phyloP scores from a whole-genome alignment of 2,329 filamentous ascomycete species.

The Fusarium sp. region DNA sequence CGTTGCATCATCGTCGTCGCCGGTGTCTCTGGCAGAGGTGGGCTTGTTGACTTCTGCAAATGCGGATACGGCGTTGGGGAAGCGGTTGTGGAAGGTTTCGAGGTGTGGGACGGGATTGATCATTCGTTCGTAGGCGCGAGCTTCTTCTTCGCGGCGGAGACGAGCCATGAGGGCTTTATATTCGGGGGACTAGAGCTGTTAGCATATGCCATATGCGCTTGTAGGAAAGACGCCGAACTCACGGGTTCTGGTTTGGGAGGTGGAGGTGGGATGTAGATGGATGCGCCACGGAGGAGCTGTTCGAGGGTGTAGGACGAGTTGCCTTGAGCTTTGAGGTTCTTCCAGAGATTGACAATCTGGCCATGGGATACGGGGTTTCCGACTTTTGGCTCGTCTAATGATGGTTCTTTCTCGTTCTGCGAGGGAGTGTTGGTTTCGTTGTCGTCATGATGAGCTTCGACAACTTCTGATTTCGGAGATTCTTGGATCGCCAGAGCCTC shows the following conservation, averaged over 20 bases:
- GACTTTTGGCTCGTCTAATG: slow-evolving; percentile 60
- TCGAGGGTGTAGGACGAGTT: slow-evolving; percentile 68
- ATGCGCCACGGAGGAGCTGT: slow-evolving; percentile 76
- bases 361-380: slow-evolving; percentile 79
- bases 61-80: slow-evolving; percentile 65
- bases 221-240: slow-evolving; percentile 45
- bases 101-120: slow-evolving; percentile 67
- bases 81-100: slow-evolving; percentile 71
- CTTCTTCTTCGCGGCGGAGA: slow-evolving; percentile 85
- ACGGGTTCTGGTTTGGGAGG: slow-evolving; percentile 83
- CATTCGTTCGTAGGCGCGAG: slow-evolving; percentile 85
- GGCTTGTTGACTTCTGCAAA: slow-evolving; percentile 67
- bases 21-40: slow-evolving; percentile 57
- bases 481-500: slow-evolving; percentile 64
- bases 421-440: slow-evolving; percentile 16
- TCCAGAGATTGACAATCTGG: slow-evolving; percentile 74
- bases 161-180: slow-evolving; percentile 90
- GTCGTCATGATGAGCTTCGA: slow-evolving; percentile 28
- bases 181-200: slow-evolving; percentile 72
- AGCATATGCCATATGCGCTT: background rate
- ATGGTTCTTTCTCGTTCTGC: slow-evolving; percentile 60
- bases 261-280: slow-evolving; percentile 82
- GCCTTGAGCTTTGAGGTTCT: slow-evolving; percentile 55
- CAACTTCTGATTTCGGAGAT: slow-evolving; percentile 6
- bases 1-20: slow-evolving; percentile 71